phyloP scores from a whole-genome alignment of 495 filamentous ascomycete genomes.

The Neurospora discreta region DNA sequence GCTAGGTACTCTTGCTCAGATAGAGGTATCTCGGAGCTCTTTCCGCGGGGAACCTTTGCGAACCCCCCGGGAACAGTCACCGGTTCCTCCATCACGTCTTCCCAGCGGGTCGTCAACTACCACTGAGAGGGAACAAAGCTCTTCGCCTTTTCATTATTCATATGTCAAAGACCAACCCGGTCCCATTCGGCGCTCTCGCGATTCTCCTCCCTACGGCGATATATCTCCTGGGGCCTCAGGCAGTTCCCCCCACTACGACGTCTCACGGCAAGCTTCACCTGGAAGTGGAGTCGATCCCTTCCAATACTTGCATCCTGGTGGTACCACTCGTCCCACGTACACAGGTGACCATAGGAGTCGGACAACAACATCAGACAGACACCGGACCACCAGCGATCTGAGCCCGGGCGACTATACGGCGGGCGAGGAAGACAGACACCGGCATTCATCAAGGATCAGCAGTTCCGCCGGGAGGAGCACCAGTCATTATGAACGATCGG shows the following conservation, averaged over 20 bases:
- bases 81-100: slow-evolving; percentile 14
- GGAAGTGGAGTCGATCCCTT: not conserved
- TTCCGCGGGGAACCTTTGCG: slow-evolving; percentile 27
- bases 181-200: not conserved
- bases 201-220: not conserved
- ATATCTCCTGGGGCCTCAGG: not conserved
- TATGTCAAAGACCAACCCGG: slow-evolving; percentile 18
- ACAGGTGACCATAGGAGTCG: not conserved
- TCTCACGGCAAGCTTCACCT: not conserved
- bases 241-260: not conserved
- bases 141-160: slow-evolving; percentile 33
- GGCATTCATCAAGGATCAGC: not conserved
- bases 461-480: not conserved
- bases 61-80: slow-evolving; percentile 22
- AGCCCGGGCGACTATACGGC: not conserved
- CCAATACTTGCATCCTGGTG: not conserved
- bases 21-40: slow-evolving; percentile 22
- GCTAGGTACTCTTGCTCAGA: slow-evolving; percentile 21
- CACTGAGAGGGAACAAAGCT: slow-evolving; percentile 18
- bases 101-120: slow-evolving; percentile 11
- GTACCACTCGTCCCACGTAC: not conserved
- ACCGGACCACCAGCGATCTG: not conserved
- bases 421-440: not conserved
- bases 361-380: not conserved
- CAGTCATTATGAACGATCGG: not conserved